Evolutionary conservation across 805 yeast genomes (phyloP).

Genomic region (Lipomyces anomalus): DNA sequence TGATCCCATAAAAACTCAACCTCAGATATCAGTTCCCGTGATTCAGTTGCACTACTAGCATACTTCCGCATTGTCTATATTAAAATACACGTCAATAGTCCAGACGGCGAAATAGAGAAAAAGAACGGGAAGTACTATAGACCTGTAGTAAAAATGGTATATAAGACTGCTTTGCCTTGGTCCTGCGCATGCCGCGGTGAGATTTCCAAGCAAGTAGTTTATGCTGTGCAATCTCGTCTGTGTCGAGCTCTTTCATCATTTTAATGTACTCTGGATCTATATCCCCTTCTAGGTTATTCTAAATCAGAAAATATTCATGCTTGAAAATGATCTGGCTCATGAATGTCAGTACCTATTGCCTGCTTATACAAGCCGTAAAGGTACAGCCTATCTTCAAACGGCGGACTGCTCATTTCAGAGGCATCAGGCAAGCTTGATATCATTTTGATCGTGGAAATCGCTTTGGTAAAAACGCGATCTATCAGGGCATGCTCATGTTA

Average conservation of each 20-base stretch:
- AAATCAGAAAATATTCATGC: slow-evolving; percentile 6
- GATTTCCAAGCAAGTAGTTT: slow-evolving; percentile 80
- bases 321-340: slow-evolving; percentile 60
- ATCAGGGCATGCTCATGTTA: background rate
- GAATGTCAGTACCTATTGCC: slow-evolving; percentile 48
- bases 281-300: background rate
- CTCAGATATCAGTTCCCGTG: slow-evolving; percentile 59
- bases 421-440: slow-evolving; percentile 41
- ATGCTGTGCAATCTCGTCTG: no score
- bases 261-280: background rate
- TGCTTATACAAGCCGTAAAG: slow-evolving; percentile 82
- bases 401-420: slow-evolving; percentile 68
- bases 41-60: slow-evolving; percentile 62
- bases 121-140: background rate
- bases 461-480: slow-evolving; percentile 78
- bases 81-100: background rate
- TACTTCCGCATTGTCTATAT: slow-evolving; percentile 57
- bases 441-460: slow-evolving; percentile 71
- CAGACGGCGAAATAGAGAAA: background rate
- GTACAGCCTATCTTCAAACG: slow-evolving; percentile 59
- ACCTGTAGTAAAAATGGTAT: slow-evolving; percentile 57
- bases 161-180: slow-evolving; percentile 70
- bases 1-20: slow-evolving; percentile 73
- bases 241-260: background rate
- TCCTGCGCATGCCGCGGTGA: slow-evolving; percentile 59